Evolutionary conservation across 352 stramenopile genomes (phyloP).

Genomic region (Pythium aphanidermatum): DNA sequence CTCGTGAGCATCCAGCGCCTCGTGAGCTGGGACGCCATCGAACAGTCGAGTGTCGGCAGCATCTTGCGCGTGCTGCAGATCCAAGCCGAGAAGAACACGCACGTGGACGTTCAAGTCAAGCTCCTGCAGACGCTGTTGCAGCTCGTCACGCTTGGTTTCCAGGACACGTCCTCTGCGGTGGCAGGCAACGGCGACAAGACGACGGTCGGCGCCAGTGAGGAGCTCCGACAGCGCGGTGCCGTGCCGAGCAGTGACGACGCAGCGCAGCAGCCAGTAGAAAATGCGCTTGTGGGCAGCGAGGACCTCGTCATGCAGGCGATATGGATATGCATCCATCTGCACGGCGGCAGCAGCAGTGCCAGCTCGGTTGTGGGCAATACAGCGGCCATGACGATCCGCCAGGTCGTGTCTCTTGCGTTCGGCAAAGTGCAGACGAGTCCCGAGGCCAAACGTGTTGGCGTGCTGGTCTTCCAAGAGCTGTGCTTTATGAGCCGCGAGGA

Average conservation of each 20-base stretch:
- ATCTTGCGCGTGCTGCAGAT: constrained; percentile 95
- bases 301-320: constrained; percentile 85
- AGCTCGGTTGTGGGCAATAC: constrained; percentile 83
- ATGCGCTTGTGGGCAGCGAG: constrained; percentile 66
- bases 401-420: constrained; percentile 84
- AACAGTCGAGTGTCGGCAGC: constrained; percentile 90
- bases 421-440: constrained; percentile 64
- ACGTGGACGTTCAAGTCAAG: constrained; percentile 85
- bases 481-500: constrained; percentile 84
- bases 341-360: constrained; percentile 60
- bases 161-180: constrained; percentile 44
- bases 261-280: constrained; percentile 14
- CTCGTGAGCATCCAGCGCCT: constrained; percentile 94
- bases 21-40: constrained; percentile 94
- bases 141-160: constrained; percentile 75
- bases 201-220: constrained; percentile 3
- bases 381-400: constrained; percentile 82
- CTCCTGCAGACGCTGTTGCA: constrained; percentile 85
- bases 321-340: constrained; percentile 83
- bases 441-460: constrained; percentile 70
- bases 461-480: constrained; percentile 83
- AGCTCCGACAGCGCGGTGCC: neutral
- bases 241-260: neutral
- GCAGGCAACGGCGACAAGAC: constrained; percentile 1
- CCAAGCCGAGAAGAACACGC: constrained; percentile 87